Percentiles rank a stretch among this genome's conserved stretches.
Evolutionary conservation across 345 rosid species (phyloP).

Genomic region (Eucalyptus tenuipes): DNA sequence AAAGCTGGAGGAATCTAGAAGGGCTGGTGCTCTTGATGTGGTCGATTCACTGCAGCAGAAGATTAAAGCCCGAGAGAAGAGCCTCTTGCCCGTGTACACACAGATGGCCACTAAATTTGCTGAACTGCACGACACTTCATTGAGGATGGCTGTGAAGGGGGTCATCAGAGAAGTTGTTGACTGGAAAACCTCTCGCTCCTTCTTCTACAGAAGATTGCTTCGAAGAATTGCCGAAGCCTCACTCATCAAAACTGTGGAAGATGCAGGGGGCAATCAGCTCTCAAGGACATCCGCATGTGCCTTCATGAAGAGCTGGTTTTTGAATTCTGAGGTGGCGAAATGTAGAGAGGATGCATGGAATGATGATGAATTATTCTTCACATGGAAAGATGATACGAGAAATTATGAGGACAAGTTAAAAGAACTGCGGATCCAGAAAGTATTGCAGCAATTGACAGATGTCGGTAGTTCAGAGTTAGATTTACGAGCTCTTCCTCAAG

Average conservation of each 20-base stretch:
- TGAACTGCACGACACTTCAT: constrained; percentile 86
- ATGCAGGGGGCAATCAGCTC: constrained; percentile 60
- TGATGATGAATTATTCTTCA: constrained; percentile 72
- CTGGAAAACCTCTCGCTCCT: constrained; percentile 58
- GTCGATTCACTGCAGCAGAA: constrained; percentile 54
- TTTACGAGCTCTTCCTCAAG: constrained; percentile 80
- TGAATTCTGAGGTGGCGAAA: constrained; percentile 39
- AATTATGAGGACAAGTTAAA: constrained; percentile 54
- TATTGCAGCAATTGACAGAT: constrained; percentile 50
- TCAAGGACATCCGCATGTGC: constrained; percentile 50
- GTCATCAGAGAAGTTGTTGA: constrained; percentile 87
- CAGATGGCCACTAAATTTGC: constrained; percentile 95
- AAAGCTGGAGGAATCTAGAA: constrained; percentile 63
- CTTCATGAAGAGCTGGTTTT: constrained; percentile 72
- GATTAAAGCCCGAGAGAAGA: constrained; percentile 69
- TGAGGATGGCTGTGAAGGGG: constrained; percentile 94
- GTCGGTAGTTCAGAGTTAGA: constrained; percentile 56
- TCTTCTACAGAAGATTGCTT: constrained; percentile 59
- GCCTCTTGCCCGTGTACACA: constrained; percentile 76
- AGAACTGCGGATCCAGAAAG: constrained; percentile 70
- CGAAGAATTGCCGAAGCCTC: constrained; percentile 75
- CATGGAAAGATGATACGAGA: constrained; percentile 54
- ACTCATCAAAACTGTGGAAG: constrained; percentile 43
- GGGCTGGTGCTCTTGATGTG: constrained; percentile 16
- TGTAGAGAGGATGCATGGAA: constrained; percentile 60